These are phyloP conservation scores for Tetragonia tetragonoides DNA, from an alignment of 148 eudicot genomes.

Conservation along the genomic window DNA sequence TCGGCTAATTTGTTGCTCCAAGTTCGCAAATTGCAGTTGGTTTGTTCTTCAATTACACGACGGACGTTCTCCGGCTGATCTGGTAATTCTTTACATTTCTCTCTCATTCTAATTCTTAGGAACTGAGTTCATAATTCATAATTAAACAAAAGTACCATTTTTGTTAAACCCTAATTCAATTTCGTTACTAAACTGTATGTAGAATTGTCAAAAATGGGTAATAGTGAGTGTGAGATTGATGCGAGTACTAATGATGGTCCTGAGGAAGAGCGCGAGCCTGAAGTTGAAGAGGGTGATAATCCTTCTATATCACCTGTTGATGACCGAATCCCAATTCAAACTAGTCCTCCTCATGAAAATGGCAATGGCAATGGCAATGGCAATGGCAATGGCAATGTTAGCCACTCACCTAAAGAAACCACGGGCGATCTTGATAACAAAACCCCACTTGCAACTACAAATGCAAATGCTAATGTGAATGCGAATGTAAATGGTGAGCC, in stretches of 20 bases:
- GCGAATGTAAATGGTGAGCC: conserved; percentile 28
- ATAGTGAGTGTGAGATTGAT: conserved; percentile 28
- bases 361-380: not conserved
- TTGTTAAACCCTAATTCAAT: not conserved
- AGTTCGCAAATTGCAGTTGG: no score
- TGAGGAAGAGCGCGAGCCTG: conserved; percentile 15
- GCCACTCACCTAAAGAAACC: not conserved
- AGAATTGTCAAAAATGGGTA: conserved; percentile 9
- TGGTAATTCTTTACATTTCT: not conserved
- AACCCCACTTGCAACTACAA: not conserved
- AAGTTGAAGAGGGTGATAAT: conserved; percentile 25
- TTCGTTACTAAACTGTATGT: not conserved
- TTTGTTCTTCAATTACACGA: no score
- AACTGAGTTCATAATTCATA: not conserved
- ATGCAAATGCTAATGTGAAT: conserved; percentile 15
- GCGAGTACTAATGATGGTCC: conserved; percentile 23
- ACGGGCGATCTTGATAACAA: conserved; percentile 21
- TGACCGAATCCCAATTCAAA: conserved; percentile 14
- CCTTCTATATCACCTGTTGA: conserved; percentile 19
- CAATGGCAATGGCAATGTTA: not conserved
- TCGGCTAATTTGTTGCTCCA: not conserved
- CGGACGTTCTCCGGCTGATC: not conserved
- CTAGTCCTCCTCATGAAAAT: not conserved
- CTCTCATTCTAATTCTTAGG: not conserved
- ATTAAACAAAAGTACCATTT: no score